A percentile compares a stretch with the other conserved stretches of the same genome.
phyloP scores from a whole-genome alignment of 179 eudicot genomes.

The Silene coronaria region DNA sequence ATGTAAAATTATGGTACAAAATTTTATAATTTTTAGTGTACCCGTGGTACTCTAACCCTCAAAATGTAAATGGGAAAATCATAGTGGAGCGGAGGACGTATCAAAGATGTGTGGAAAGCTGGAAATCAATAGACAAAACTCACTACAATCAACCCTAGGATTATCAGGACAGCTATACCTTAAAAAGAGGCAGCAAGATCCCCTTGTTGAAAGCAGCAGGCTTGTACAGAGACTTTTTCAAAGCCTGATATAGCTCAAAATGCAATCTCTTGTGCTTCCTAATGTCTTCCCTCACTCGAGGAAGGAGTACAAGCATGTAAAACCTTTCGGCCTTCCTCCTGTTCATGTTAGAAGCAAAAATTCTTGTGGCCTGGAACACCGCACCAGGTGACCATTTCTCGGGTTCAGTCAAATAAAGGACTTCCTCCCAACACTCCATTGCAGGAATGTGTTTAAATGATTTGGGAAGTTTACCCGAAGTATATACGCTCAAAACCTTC shows the following conservation, averaged over 20 bases:
- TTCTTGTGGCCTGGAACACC: slow-evolving; percentile 81
- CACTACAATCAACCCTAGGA: background rate
- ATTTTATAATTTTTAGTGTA: no score
- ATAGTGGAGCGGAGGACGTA: no score
- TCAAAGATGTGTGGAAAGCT: background rate
- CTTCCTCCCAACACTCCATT: slow-evolving; percentile 68
- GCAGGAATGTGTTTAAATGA: slow-evolving; percentile 74
- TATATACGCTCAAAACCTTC: slow-evolving; percentile 59
- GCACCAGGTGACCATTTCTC: slow-evolving; percentile 93
- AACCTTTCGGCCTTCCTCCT: slow-evolving; percentile 73
- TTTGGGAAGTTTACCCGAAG: slow-evolving; percentile 76
- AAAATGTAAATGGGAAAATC: no score
- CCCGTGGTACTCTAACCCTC: no score
- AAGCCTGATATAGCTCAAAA: slow-evolving; percentile 60
- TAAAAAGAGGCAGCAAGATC: slow-evolving; percentile 71
- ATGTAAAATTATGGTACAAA: no score
- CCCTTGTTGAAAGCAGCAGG: slow-evolving; percentile 97
- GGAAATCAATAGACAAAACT: background rate
- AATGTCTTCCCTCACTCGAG: slow-evolving; percentile 75
- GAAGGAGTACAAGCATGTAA: slow-evolving; percentile 77
- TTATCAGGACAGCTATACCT: slow-evolving; percentile 38
- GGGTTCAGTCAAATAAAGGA: slow-evolving; percentile 79
- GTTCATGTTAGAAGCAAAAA: slow-evolving; percentile 84
- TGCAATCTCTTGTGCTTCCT: slow-evolving; percentile 75
- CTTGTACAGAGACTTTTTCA: slow-evolving; percentile 78